Evolutionary conservation across 2,329 filamentous ascomycete genomes (phyloP).

Genomic region (Stachybotrys echinatus): DNA sequence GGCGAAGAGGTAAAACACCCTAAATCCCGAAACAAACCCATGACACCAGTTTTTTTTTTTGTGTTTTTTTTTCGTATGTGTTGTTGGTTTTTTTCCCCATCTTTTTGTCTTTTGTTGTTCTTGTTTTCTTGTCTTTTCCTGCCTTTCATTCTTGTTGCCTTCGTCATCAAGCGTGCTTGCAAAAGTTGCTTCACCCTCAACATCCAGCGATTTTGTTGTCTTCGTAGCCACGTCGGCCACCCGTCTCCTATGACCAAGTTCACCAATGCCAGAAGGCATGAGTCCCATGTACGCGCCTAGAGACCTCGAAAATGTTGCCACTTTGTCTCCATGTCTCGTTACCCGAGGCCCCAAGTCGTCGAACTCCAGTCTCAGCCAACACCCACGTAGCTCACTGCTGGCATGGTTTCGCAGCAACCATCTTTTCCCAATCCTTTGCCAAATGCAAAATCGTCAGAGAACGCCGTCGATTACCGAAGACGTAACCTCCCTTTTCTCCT

Average conservation of each 20-base stretch:
- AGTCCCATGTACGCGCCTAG: too few species aligned
- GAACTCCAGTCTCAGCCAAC: too few species aligned
- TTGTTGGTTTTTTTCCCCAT: too few species aligned
- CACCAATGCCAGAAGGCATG: too few species aligned
- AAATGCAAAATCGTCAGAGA: background rate
- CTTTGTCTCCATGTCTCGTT: too few species aligned
- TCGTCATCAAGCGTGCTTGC: background rate
- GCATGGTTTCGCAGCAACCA: background rate
- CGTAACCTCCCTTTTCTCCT: background rate
- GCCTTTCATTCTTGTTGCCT: background rate
- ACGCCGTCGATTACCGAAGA: background rate
- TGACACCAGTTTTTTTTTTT: background rate
- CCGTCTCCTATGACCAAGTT: too few species aligned
- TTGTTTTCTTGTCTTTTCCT: background rate
- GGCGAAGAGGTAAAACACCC: background rate
- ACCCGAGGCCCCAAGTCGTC: too few species aligned
- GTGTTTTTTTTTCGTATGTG: background rate
- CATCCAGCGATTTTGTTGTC: too few species aligned
- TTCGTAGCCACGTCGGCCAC: too few species aligned
- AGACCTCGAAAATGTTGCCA: too few species aligned
- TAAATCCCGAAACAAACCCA: background rate
- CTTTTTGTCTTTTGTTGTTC: too few species aligned
- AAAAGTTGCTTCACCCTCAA: background rate
- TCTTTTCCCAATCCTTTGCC: background rate
- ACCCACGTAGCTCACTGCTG: too few species aligned